Evolutionary conservation across 1,139 yeast genomes (phyloP).

Genomic region (Candida smagusa): DNA sequence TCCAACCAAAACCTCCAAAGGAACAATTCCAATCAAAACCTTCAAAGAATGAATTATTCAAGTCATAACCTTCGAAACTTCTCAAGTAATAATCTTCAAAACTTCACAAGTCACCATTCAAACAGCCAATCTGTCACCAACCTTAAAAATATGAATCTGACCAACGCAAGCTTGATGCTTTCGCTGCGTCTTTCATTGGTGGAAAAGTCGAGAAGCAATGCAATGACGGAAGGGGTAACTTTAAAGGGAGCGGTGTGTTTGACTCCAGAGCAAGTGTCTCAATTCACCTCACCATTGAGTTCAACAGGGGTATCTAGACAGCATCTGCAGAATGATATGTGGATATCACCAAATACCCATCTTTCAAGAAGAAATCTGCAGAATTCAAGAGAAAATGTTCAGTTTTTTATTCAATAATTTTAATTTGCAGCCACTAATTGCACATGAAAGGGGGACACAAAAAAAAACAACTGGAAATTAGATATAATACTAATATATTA

Average conservation of each 20-base stretch:
- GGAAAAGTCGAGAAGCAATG: slow-evolving; percentile 13
- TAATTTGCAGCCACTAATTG: no score
- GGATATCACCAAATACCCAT: background rate
- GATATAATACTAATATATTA: no score
- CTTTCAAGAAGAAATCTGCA: background rate
- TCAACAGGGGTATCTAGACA: slow-evolving; percentile 14
- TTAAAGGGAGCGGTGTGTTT: slow-evolving; percentile 29
- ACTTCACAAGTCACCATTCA: no score
- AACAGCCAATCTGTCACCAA: background rate
- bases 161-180: slow-evolving; percentile 4
- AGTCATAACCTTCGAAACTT: slow-evolving; percentile 6
- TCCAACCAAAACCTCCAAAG: background rate
- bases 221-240: slow-evolving; percentile 17
- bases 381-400: background rate
- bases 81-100: no score
- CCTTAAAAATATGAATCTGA: slow-evolving; percentile 2
- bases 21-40: slow-evolving; percentile 1
- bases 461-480: no score
- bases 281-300: slow-evolving; percentile 23
- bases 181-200: slow-evolving; percentile 8
- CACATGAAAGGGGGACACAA: no score
- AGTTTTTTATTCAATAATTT: slow-evolving; percentile 1
- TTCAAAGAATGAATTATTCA: slow-evolving; percentile 8
- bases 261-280: slow-evolving; percentile 29
- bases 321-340: slow-evolving; percentile 9